A percentile compares a stretch with the other conserved stretches of the same genome.
phyloP scores from a whole-genome alignment of 2,329 filamentous ascomycete genomes.

The Conoideocrella luteorostrata region DNA sequence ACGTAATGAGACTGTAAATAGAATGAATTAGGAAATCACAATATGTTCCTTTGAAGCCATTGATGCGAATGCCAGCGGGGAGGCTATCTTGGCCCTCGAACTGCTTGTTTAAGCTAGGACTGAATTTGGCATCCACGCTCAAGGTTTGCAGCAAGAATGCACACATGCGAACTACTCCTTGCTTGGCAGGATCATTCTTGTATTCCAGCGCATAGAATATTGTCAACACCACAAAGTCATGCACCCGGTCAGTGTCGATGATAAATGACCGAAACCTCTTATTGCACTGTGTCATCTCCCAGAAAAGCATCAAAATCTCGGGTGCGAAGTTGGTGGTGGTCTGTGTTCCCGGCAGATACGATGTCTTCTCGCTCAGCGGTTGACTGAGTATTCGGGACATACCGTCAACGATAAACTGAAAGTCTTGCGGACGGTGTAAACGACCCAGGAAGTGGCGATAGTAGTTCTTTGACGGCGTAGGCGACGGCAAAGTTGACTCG shows the following conservation, averaged over 20 bases:
- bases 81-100: conserved; percentile 88
- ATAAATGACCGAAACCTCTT: conserved; percentile 95
- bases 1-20: conserved; percentile 85
- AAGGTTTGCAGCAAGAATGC: conserved; percentile 94
- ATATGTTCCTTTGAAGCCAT: conserved; percentile 82
- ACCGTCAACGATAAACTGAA: conserved; percentile 93
- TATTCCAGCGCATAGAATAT: conserved; percentile 91
- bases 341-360: conserved; percentile 82
- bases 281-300: conserved; percentile 96
- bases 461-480: conserved; percentile 69
- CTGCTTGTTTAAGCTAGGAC: conserved; percentile 77
- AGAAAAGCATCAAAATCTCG: conserved; percentile 95
- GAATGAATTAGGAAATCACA: conserved; percentile 94
- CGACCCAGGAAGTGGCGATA: conserved; percentile 90
- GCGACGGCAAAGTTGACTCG: conserved; percentile 57
- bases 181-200: conserved; percentile 77
- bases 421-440: conserved; percentile 88
- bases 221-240: conserved; percentile 86
- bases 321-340: conserved; percentile 79
- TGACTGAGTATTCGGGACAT: conserved; percentile 91
- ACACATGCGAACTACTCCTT: conserved; percentile 92
- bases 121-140: conserved; percentile 88
- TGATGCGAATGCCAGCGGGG: conserved; percentile 72
- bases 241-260: conserved; percentile 86
- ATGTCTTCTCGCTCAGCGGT: conserved; percentile 79